phyloP scores from a whole-genome alignment of 2,329 filamentous ascomycete species.

The Harringtonia aguacate region DNA sequence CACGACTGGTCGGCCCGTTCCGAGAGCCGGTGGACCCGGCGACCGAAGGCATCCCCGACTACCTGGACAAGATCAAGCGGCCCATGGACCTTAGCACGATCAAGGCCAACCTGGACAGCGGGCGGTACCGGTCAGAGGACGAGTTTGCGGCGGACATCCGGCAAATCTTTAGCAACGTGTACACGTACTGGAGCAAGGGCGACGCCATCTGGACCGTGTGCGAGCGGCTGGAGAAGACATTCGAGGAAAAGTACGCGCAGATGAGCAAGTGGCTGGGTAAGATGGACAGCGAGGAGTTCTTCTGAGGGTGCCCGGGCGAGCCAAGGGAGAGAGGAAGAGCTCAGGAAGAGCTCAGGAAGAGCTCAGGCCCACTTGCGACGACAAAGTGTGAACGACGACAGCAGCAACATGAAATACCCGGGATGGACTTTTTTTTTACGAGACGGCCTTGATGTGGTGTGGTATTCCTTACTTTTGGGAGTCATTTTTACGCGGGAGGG shows the following conservation, averaged over 20 bases:
- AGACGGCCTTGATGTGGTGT: too few relatives aligned
- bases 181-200: conserved; percentile 48
- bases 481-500: too few relatives aligned
- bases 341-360: too few relatives aligned
- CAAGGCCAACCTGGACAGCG: conserved; percentile 46
- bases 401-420: too few relatives aligned
- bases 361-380: too few relatives aligned
- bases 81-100: conserved; percentile 54
- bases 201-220: conserved; percentile 45
- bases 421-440: too few relatives aligned
- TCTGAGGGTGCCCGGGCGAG: too few relatives aligned
- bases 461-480: too few relatives aligned
- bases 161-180: conserved; percentile 54
- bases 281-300: conserved; percentile 32
- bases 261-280: conserved; percentile 52
- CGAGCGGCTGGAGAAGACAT: conserved; percentile 45
- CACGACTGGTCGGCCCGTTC: conserved; percentile 52
- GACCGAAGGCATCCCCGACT: conserved; percentile 48
- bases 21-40: conserved; percentile 46
- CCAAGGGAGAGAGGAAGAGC: too few relatives aligned
- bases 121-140: conserved; percentile 38
- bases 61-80: conserved; percentile 46
- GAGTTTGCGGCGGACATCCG: conserved; percentile 48
- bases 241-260: conserved; percentile 33
- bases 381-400: too few relatives aligned